Evolutionary conservation across 2,329 filamentous ascomycete genomes (phyloP), one percentile per base, ranked within the genome.

Genomic region (Alternaria atra): DNA sequence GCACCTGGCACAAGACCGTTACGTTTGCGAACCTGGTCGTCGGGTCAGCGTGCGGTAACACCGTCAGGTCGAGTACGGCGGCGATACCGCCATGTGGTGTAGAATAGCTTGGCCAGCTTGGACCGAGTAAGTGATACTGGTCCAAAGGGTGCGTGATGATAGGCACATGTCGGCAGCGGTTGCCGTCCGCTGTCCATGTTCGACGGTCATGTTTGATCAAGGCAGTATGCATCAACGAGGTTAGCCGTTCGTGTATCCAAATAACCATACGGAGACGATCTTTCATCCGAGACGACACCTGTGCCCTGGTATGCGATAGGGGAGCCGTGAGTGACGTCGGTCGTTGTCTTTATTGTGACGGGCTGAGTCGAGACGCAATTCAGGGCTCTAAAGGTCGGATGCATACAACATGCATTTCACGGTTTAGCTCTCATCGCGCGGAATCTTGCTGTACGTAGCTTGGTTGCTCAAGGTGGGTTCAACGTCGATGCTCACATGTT

Each of bases 1-100:
- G 66, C 71, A 73, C 71, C 68, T 75, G 60, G 71, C 72, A 75
- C 69, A 70, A 72, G 67, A 68, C 73, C 69, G 70, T 73, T 75
- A 40, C 57, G 55, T 53, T 65, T 53, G 61, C 37, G 65, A 66
- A 75, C 76, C 76, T 64, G 76, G 76, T 77, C 70, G 60, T 66
- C 67, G 76, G 76, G 69, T 67, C 52, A 61, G 64, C 34, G 60
- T 70, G 64, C 63, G 66, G 75, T 77, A 60, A 66, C 69, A 76
- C 73, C 30, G 61, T 64, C 58, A 61, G 50, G 63, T 65, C 60
- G 69, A 67, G 60, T 60, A 67, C 51, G 55, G 62, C 43, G 58
- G 63, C 66, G 62, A 70, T 59, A 68, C 64, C n/a, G 63, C 69
- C 68, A 72, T 74, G 70, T 67, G 69, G 68, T 66, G 64, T 68